Evolutionary conservation across 768 basidiomycete genomes (phyloP), one percentile per base, ranked within the genome.

Genomic region (Hericium rajendrae): DNA sequence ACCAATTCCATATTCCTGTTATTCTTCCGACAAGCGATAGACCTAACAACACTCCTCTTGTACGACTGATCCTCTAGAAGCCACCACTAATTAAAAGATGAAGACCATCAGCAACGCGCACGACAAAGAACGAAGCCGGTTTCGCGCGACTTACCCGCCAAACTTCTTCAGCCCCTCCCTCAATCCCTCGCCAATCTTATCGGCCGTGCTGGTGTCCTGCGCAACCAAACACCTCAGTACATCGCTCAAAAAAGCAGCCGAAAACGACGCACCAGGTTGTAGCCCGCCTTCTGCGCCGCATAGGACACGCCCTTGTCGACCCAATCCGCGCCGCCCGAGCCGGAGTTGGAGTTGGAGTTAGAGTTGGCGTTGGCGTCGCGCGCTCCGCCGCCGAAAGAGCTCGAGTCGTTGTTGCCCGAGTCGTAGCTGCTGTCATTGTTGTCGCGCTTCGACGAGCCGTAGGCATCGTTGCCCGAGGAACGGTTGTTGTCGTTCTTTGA

Each of bases 281-380:
- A 73, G 0, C 80, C 80, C 28, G 72, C 73, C 64, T 74, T 72
- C 57, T 68, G 56, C 6, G 78, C 66, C 15, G 68, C 69, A 57
- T 50, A 62, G 46, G 26, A 12, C 38, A 81, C 66, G 48, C 77
- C 74, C 57, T 75, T 73, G 57, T 73, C 67, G 52, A 74, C 41
- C 68, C 62, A 75, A 62, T 72, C 67, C 28, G 58, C 61, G 10
- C 61, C 59, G 48, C 69, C 53, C 4, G n/a, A 10, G 28, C 53
- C 41, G 9, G 56, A 18, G 56, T 40, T 32, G 54, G 49, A n/a
- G 20, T 67, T 67, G 39, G 65, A 61, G 9, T 62, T 67, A 53
- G 57, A 59, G 26, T 61, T 59, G 26, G 60, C 57, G 43, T 60
- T 62, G 26, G 26, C 3, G 26, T 10, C 32, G 32, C 32, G 8